A percentile compares a stretch with the other conserved stretches of the same genome.
phyloP scores from a whole-genome alignment of 1,284 basidiomycete species.

The Trametes versicolor region DNA sequence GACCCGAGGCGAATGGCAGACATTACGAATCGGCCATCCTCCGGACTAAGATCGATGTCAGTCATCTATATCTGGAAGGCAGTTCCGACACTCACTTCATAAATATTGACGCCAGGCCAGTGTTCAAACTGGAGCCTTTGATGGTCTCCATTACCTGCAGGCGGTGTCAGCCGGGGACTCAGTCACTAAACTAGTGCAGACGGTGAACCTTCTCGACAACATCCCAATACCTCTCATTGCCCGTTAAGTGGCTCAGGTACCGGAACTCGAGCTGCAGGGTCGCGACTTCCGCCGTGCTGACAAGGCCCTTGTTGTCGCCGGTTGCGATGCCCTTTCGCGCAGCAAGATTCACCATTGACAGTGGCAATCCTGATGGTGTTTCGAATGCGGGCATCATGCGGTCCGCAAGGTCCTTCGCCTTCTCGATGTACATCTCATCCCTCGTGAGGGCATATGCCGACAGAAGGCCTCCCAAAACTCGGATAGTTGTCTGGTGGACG shows the following conservation, averaged over 20 bases:
- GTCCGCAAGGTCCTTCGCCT: constrained; percentile 84
- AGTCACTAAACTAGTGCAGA: not conserved
- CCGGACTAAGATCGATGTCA: constrained; percentile 53
- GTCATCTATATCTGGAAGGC: not conserved
- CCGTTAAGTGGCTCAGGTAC: constrained; percentile 86
- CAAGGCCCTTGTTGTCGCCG: constrained; percentile 68
- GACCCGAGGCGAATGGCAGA: constrained; percentile 91
- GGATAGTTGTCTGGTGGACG: constrained; percentile 73
- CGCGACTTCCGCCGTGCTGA: constrained; percentile 87
- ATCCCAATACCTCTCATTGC: constrained; percentile 83
- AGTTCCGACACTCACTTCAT: constrained; percentile 64
- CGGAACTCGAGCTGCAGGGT: constrained; percentile 92
- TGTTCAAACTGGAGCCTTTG: constrained; percentile 66
- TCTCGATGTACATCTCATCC: constrained; percentile 76
- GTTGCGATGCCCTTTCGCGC: constrained; percentile 73
- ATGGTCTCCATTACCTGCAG: constrained; percentile 78
- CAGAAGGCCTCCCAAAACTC: constrained; percentile 85
- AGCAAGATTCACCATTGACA: constrained; percentile 82
- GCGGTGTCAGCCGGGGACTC: not conserved
- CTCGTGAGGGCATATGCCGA: constrained; percentile 83
- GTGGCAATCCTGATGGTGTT: constrained; percentile 84
- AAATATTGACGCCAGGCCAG: constrained; percentile 88
- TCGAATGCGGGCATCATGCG: constrained; percentile 89
- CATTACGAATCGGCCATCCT: constrained; percentile 75
- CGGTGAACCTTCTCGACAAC: constrained; percentile 74